A percentile compares a stretch with the other conserved stretches of the same genome.
phyloP scores from a whole-genome alignment of 2,329 filamentous ascomycete species.

The Ophiostoma novo-ulmi region DNA sequence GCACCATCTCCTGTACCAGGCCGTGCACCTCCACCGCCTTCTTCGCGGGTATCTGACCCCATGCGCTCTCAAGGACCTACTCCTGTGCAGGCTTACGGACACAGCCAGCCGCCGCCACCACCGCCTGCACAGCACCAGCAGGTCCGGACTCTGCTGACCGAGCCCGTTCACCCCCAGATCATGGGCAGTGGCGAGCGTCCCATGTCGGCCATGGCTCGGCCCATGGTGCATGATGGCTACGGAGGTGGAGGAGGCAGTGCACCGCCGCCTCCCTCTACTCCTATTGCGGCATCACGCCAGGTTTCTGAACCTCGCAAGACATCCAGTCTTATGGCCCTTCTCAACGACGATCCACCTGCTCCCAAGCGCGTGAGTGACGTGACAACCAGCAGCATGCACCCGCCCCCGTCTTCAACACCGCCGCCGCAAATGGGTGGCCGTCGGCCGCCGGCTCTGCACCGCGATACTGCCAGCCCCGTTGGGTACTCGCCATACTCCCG shows the following conservation, averaged over 20 bases:
- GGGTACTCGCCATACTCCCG: conserved; percentile 45
- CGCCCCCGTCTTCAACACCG: conserved; percentile 21
- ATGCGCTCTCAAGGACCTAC: conserved; percentile 12
- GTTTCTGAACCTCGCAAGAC: conserved; percentile 42
- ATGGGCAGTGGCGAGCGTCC: conserved; percentile 19
- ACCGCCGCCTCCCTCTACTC: conserved; percentile 34
- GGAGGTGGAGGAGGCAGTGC: conserved; percentile 6
- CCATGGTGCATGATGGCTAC: conserved; percentile 30
- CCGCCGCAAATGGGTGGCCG: conserved; percentile 19
- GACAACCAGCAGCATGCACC: conserved; percentile 27
- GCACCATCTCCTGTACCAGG: not conserved
- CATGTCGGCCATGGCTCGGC: conserved; percentile 31
- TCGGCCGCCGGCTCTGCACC: conserved; percentile 51
- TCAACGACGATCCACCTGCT: conserved; percentile 55
- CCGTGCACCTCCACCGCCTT: conserved; percentile 9
- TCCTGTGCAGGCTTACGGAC: not conserved
- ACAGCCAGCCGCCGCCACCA: conserved; percentile 10
- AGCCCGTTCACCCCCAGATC: conserved; percentile 25
- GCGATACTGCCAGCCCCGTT: conserved; percentile 43
- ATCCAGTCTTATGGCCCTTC: conserved; percentile 57
- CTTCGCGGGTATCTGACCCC: conserved; percentile 11
- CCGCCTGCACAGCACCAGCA: conserved; percentile 18
- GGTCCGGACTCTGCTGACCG: conserved; percentile 24
- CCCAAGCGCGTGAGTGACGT: conserved; percentile 50
- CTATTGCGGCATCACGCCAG: conserved; percentile 35